Percentiles rank a stretch among this genome's conserved stretches.
Conservation (phyloP, 345 rosid genomes). For the Boechera stricta region DNA sequence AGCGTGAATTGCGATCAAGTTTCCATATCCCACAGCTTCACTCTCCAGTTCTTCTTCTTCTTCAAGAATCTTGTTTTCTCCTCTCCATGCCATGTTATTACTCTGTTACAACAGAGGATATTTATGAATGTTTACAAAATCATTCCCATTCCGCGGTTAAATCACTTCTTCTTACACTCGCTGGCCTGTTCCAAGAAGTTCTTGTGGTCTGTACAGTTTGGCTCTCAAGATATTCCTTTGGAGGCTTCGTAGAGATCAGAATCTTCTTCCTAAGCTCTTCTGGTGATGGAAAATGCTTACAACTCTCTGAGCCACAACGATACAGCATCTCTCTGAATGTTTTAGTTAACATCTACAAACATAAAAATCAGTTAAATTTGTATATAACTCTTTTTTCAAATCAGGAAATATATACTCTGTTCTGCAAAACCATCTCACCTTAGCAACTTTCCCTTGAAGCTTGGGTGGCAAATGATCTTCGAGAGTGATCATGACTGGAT, state of each 20-base stretch:
- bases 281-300: conserved; percentile 69
- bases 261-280: conserved; percentile 58
- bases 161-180: conserved; percentile 26
- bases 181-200: conserved; percentile 32
- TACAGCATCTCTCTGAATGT: conserved; percentile 60
- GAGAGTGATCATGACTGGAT: conserved; percentile 82
- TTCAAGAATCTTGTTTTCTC: conserved; percentile 43
- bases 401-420: conserved; percentile 9
- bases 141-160: background rate
- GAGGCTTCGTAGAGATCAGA: conserved; percentile 91
- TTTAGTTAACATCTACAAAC: conserved; percentile 58
- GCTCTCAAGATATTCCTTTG: conserved; percentile 62
- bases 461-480: conserved; percentile 74
- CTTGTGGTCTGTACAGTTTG: conserved; percentile 24
- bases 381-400: background rate
- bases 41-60: conserved; percentile 43
- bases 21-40: conserved; percentile 53
- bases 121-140: background rate
- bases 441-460: conserved; percentile 70
- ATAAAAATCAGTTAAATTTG: background rate
- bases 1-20: conserved; percentile 70
- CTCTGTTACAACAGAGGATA: conserved; percentile 39
- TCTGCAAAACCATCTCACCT: conserved; percentile 45
- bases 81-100: conserved; percentile 32
- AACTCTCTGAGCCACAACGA: conserved; percentile 47